A percentile compares a stretch with the other conserved stretches of the same genome.
Conservation (phyloP, 2,329 filamentous ascomycete genomes). For the Penicillium italicum region DNA sequence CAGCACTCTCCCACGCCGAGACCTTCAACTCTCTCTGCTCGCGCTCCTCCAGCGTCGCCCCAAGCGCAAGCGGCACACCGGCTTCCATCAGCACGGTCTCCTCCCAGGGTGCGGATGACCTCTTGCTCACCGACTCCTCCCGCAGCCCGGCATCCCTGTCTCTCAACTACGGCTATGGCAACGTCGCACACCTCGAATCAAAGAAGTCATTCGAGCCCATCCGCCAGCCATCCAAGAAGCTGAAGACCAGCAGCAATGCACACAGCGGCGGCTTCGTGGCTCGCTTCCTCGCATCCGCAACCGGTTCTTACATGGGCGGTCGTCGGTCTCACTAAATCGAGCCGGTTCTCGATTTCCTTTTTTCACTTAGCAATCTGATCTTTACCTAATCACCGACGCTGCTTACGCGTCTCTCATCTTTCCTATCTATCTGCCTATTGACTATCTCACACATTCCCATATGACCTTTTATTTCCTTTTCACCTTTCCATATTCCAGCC, state of each 20-base stretch:
- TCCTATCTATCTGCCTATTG: background rate
- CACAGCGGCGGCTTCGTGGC: conserved; percentile 41
- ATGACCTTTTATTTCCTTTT: conserved; percentile 7
- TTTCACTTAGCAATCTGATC: background rate
- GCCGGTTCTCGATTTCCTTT: conserved; percentile 16
- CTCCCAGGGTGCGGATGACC: conserved; percentile 32
- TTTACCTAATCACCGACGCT: conserved; percentile 10
- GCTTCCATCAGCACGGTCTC: conserved; percentile 42
- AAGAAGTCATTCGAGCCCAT: conserved; percentile 29
- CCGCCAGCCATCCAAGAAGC: conserved; percentile 42
- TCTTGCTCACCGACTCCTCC: conserved; percentile 34
- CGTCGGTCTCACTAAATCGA: conserved; percentile 33
- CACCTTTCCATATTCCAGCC: conserved; percentile 9
- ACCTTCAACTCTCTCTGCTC: conserved; percentile 43
- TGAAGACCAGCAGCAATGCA: conserved; percentile 32
- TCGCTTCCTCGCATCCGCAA: conserved; percentile 43
- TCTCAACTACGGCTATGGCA: conserved; percentile 36
- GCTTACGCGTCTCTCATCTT: background rate
- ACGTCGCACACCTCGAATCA: conserved; percentile 29
- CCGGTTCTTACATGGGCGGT: conserved; percentile 41
- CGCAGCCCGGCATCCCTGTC: conserved; percentile 31
- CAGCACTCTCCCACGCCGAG: conserved; percentile 41
- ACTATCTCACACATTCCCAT: background rate
- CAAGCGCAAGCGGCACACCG: conserved; percentile 44
- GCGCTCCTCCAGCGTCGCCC: conserved; percentile 43